These are phyloP conservation scores for Daldinia childiae DNA, from an alignment of 495 filamentous ascomycete genomes.

Conservation along the genomic window DNA sequence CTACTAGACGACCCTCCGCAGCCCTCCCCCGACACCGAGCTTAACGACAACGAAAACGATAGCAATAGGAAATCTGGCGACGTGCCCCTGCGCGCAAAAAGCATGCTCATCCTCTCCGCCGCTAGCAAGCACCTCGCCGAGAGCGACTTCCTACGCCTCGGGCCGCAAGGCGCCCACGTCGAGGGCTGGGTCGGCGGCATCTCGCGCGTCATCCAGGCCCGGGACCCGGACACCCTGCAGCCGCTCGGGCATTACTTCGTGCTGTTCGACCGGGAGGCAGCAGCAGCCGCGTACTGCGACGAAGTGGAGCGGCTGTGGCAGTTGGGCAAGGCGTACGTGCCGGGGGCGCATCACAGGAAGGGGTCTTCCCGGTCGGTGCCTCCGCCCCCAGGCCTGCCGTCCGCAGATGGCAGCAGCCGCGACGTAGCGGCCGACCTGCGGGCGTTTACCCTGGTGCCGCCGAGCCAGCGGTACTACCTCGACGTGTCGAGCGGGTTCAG, in stretches of 20 bases:
- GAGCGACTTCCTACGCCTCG: slow-evolving; percentile 70
- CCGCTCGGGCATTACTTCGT: slow-evolving; percentile 67
- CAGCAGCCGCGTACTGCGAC: slow-evolving; percentile 64
- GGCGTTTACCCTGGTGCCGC: slow-evolving; percentile 63
- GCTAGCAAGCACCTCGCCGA: slow-evolving; percentile 64
- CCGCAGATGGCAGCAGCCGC: slow-evolving; percentile 47
- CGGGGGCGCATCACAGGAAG: slow-evolving; percentile 30
- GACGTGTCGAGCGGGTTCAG: slow-evolving; percentile 41
- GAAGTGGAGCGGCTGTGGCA: slow-evolving; percentile 57
- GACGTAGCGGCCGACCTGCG: slow-evolving; percentile 55
- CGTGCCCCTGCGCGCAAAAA: slow-evolving; percentile 39
- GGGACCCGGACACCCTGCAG: slow-evolving; percentile 62
- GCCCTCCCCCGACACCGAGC: neutral
- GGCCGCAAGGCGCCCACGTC: slow-evolving; percentile 68
- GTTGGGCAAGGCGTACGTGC: slow-evolving; percentile 50
- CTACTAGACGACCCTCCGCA: neutral
- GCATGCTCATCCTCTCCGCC: slow-evolving; percentile 60
- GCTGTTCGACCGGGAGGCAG: slow-evolving; percentile 64
- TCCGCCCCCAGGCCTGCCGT: slow-evolving; percentile 36
- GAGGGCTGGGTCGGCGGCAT: slow-evolving; percentile 69
- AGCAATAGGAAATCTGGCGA: slow-evolving; percentile 1
- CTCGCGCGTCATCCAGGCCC: slow-evolving; percentile 59
- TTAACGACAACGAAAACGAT: slow-evolving; percentile 1
- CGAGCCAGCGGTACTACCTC: slow-evolving; percentile 41
- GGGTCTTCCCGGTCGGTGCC: slow-evolving; percentile 2